Base-by-base conservation (phyloP, 1,284 basidiomycete species). In the Trametes sp. region DNA sequence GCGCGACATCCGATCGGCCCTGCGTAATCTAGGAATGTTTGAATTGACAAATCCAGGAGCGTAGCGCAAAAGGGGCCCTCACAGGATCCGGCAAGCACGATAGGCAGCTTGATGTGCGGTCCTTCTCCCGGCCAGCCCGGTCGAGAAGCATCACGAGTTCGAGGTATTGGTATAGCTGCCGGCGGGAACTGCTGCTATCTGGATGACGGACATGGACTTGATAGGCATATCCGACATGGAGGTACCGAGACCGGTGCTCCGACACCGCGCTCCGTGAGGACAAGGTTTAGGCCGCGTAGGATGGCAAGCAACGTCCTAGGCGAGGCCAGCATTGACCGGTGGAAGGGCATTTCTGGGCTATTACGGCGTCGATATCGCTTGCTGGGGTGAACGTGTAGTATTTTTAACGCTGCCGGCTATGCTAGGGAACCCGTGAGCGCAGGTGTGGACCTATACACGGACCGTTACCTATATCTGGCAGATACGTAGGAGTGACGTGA, bases 21-120 rank as follows among this genome's bases (percentile, higher is more conserved):
- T 19, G 23, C 44, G 49, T 41, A 51, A 64, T 67, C 66, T 67
- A 63, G 66, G 66, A 65, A 67, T 67, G 66, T 67, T 67, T 49
- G 63, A 61, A 67, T 65, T 61, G 60, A 67, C 66, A 51, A 54
- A 64, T 61, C 9, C 38, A 61, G 59, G 62, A 1, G 48, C 21
- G 13, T 38, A 31, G 55, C 45, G 57, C 53, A 21, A 51, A 57
- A 26, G 45, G 28, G 60, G 38, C 48, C 65, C 62, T 48, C 52
- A 48, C 14, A 33, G 45, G 29, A 48, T 41, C 38, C 38, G 38
- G 38, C 38, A 6, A 14, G 38, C 38, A 41, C 33, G 28, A 38
- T 23, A 49, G 44, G 29, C 42, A 24, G 21, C 26, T 10, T 50
- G 51, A 54, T 33, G 53, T 38, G 28, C 21, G 45, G 46, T n/a